Percentiles rank a stretch among this genome's conserved stretches.
phyloP scores from a whole-genome alignment of 495 filamentous ascomycete species.

The Symbiotaphrina buchneri region DNA sequence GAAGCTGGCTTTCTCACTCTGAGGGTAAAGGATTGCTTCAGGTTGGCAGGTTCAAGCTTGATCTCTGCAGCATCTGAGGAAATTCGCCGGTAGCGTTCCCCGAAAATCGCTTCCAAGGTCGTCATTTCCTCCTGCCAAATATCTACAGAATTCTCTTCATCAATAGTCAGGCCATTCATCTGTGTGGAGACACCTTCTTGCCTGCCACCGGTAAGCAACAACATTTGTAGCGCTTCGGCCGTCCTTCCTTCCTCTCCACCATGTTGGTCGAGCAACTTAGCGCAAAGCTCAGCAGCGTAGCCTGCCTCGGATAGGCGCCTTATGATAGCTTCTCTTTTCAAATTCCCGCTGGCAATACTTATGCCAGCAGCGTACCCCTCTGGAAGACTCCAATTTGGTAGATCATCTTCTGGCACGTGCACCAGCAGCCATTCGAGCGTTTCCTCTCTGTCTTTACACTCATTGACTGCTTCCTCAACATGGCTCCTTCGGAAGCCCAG shows the following conservation, averaged over 20 bases:
- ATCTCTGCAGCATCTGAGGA: constrained; percentile 43
- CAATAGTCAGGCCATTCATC: constrained; percentile 2
- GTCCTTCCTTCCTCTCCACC: constrained; percentile 54
- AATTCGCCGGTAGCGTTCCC: constrained; percentile 30
- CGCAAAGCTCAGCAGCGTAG: constrained; percentile 66
- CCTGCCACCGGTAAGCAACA: constrained; percentile 18
- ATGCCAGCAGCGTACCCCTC: constrained; percentile 78
- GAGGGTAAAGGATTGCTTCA: constrained; percentile 17
- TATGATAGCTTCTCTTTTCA: constrained; percentile 55
- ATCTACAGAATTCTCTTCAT: constrained; percentile 21
- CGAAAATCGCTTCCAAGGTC: constrained; percentile 62
- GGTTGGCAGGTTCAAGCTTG: constrained; percentile 19
- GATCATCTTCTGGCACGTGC: constrained; percentile 89
- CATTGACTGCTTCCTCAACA: constrained; percentile 63
- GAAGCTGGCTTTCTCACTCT: constrained; percentile 28
- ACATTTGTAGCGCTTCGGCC: constrained; percentile 44
- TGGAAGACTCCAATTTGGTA: constrained; percentile 74
- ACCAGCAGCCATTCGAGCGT: constrained; percentile 82
- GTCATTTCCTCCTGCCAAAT: constrained; percentile 73
- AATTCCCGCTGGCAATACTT: constrained; percentile 54
- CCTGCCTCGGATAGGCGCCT: constrained; percentile 65
- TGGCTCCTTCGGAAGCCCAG: constrained; percentile 76
- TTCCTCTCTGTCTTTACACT: constrained; percentile 86
- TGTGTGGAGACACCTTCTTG: constrained; percentile 8
- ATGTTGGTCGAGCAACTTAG: constrained; percentile 41